Percentiles rank a stretch among this genome's conserved stretches.
phyloP scores from a whole-genome alignment of 768 basidiomycete genomes.

The Termitomyces sp. region DNA sequence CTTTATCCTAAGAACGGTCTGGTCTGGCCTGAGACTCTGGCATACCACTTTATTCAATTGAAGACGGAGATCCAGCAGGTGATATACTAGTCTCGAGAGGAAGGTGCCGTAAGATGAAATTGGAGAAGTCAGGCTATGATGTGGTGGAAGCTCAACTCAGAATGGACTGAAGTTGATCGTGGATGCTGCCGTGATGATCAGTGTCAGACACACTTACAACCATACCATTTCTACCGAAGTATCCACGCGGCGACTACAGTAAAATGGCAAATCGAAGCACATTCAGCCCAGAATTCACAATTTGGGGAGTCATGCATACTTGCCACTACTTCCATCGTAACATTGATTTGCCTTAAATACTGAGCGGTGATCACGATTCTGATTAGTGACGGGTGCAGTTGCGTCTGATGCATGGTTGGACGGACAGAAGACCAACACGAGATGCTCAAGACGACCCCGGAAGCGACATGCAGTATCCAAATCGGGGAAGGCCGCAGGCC shows the following conservation, averaged over 20 bases:
- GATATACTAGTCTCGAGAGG: neutral
- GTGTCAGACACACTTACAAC: neutral
- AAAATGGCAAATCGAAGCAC: neutral
- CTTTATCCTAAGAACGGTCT: neutral
- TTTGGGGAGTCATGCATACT: neutral
- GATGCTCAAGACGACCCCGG: too few relatives aligned
- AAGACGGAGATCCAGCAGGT: neutral
- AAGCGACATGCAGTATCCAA: too few relatives aligned
- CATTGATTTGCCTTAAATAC: neutral
- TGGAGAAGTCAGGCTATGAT: neutral
- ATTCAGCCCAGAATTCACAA: neutral
- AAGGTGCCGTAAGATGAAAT: neutral
- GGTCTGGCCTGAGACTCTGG: too few relatives aligned
- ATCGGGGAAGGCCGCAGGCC: neutral
- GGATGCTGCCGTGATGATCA: neutral
- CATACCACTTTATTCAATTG: neutral
- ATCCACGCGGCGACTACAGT: neutral
- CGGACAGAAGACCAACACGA: neutral
- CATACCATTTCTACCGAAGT: neutral
- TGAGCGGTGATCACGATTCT: too few relatives aligned
- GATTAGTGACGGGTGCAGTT: neutral
- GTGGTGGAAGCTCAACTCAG: too few relatives aligned
- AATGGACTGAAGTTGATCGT: neutral
- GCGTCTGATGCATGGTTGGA: neutral
- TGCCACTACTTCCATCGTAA: too few relatives aligned